Conservation (phyloP, 306 rosid genomes). For the Rosa chinensis region DNA sequence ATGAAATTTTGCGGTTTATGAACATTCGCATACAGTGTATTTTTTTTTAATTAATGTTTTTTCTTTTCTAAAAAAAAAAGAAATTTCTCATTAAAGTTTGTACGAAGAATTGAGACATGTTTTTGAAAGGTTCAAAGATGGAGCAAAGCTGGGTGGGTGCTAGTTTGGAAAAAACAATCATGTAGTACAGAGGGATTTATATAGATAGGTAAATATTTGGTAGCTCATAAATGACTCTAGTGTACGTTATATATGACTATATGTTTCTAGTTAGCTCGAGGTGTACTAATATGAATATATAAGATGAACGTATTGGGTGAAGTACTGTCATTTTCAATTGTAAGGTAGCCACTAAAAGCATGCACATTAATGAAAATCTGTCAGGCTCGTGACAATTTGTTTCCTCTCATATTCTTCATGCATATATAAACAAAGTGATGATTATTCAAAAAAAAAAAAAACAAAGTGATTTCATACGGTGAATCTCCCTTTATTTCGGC, state of each 20-base stretch:
- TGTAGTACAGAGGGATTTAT: background rate
- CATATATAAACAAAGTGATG: background rate
- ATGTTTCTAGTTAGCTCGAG: background rate
- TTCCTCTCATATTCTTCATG: background rate
- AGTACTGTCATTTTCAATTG: constrained; percentile 19
- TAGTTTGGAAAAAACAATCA: background rate
- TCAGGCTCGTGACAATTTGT: constrained; percentile 15
- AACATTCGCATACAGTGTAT: background rate
- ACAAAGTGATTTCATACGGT: background rate
- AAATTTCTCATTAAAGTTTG: background rate
- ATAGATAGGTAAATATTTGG: background rate
- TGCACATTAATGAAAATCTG: constrained; percentile 20
- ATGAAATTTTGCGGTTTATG: background rate
- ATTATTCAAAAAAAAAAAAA: too few relatives aligned
- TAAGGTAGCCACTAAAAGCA: background rate
- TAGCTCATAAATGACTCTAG: background rate
- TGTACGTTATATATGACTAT: background rate
- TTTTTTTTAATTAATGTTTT: background rate
- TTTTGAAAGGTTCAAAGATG: background rate
- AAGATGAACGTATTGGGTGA: constrained; percentile 16
- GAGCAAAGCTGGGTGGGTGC: background rate
- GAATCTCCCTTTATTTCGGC: background rate
- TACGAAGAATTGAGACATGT: background rate
- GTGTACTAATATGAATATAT: background rate
- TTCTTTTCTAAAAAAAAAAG: too few relatives aligned